phyloP scores from a whole-genome alignment of 148 eudicot genomes.

The Silene uniflora region DNA sequence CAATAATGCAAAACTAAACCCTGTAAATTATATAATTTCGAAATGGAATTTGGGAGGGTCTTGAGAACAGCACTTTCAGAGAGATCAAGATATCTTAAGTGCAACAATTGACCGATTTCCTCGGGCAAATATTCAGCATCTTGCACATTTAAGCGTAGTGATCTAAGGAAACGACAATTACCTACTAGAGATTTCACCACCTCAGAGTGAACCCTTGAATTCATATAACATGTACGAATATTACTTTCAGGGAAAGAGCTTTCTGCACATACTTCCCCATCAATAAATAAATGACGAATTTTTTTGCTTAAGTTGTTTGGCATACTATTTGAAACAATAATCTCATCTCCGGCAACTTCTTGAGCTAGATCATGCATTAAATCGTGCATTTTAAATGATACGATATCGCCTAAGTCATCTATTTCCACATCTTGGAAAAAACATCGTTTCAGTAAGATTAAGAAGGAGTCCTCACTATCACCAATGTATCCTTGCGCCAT shows the following conservation, averaged over 20 bases:
- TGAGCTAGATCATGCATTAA: too few relatives aligned
- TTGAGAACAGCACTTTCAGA: background rate
- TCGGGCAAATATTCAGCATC: background rate
- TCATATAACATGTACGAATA: background rate
- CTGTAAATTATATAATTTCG: conserved; percentile 23
- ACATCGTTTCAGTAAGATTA: too few relatives aligned
- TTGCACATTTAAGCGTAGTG: too few relatives aligned
- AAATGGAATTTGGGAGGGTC: background rate
- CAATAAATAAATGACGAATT: background rate
- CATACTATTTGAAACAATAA: background rate
- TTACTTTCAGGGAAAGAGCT: background rate
- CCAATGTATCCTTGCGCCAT: too few relatives aligned
- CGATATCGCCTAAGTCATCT: too few relatives aligned
- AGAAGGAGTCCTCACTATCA: too few relatives aligned
- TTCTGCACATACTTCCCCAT: too few relatives aligned
- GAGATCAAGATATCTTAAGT: conserved; percentile 25
- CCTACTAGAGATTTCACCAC: background rate
- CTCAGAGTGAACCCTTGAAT: too few relatives aligned
- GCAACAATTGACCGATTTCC: conserved; percentile 19
- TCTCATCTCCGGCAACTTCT: too few relatives aligned
- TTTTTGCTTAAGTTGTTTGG: background rate
- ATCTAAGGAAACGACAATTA: too few relatives aligned
- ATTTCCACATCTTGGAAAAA: too few relatives aligned
- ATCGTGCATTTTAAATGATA: too few relatives aligned
- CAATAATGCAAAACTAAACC: background rate